Base-by-base conservation (phyloP, 257 asterid species). In the Agastache rugosa region DNA sequence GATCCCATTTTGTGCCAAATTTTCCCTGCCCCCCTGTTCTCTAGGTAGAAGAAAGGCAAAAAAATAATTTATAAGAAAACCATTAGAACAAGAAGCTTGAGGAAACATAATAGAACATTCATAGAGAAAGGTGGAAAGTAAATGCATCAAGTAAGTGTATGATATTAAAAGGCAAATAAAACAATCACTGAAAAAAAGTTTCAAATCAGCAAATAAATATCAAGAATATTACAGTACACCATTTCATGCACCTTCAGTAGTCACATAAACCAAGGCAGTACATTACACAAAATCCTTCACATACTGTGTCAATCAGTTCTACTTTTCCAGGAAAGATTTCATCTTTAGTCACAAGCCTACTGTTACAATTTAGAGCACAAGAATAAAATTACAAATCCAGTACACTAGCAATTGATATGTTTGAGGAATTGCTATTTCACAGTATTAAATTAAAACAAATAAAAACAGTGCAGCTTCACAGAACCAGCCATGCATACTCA, bases 11-110 rank as follows among this genome's bases (percentile, higher is more conserved):
- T 88, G 86, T 6, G 98, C 96, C 83, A 94, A 87, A 78, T 89
- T 94, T 80, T 92, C 97, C 84, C 96, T 84, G 56, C 97, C 99
- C 63, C 97, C 99, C 84, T 94, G 99, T 73, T 94, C 99, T 90
- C 99, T 93, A 73, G 72, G 72, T 16, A 67, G 61, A 47, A 60
- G 51, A 73, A 65, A 60, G 35, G 69, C 4, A 48, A 78, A 75
- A 37, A 39, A 67, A 72, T 11, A 42, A 42, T 25, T 53, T 31
- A 6, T 69, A 22, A 67, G 63, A 55, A 62, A n/a, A 50, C 16
- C 67, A 25, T 17, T 45, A 4, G n/a, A 44, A 44, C 44, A 50
- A 5, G 20, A 50, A 35, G 61, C 41, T 65, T 29, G 44, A 73
- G 48, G 54, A 59, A 47, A 44, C 59, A 29, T 31, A 48, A 59